Conservation (phyloP, 371 early-diverging fungal species). For the Coemansia sp. region DNA sequence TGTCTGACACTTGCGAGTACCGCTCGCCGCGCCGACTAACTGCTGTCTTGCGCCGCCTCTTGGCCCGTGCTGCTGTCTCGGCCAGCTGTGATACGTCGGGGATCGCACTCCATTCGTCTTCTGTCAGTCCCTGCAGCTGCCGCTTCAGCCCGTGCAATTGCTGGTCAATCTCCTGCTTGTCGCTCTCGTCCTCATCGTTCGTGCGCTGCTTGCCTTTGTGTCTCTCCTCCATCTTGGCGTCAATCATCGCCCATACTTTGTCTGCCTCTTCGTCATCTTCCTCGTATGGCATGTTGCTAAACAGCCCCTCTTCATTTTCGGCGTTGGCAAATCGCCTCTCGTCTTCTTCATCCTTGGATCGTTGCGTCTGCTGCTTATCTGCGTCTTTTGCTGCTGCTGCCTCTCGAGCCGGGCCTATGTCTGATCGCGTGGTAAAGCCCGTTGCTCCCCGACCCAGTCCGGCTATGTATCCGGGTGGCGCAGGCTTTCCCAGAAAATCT, state of each 20-base stretch:
- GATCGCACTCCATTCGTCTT: constrained; percentile 87
- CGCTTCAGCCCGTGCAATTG: constrained; percentile 92
- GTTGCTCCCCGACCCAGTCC: constrained; percentile 96
- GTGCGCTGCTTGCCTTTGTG: constrained; percentile 31
- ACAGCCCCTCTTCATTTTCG: constrained; percentile 92
- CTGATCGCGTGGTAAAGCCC: constrained; percentile 97
- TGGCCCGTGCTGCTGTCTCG: constrained; percentile 73
- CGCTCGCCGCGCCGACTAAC: constrained; percentile 57
- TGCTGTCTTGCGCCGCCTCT: constrained; percentile 55
- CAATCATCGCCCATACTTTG: constrained; percentile 63
- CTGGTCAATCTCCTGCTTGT: constrained; percentile 74
- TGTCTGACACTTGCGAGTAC: constrained; percentile 84
- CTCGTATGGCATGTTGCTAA: constrained; percentile 84
- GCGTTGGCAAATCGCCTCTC: constrained; percentile 80
- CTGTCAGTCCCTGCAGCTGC: constrained; percentile 70
- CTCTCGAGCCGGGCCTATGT: constrained; percentile 96
- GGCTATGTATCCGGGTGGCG: constrained; percentile 91
- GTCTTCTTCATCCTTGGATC: constrained; percentile 49
- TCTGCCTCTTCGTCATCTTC: constrained; percentile 98
- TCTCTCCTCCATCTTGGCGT: constrained; percentile 87
- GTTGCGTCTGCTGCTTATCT: constrained; percentile 50
- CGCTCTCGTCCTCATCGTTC: constrained; percentile 60
- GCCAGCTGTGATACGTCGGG: constrained; percentile 93
- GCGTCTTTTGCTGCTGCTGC: constrained; percentile 42
- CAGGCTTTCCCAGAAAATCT: constrained; percentile 83